Conservation (phyloP, 2,329 filamentous ascomycete species). For the Ramichloridium luteum region DNA sequence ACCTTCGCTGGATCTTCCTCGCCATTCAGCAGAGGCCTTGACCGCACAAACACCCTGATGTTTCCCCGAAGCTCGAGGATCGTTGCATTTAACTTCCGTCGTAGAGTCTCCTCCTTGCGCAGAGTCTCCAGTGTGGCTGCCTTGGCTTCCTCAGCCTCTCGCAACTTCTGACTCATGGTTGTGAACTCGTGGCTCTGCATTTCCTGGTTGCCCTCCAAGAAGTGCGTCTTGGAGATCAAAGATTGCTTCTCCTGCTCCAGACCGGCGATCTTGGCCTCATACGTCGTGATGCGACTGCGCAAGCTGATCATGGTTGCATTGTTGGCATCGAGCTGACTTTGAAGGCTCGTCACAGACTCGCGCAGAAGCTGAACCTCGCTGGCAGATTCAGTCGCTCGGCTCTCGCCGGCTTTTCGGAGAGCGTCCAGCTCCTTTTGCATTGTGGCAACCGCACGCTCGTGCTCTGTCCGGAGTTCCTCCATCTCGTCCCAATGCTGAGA, state of each 20-base stretch:
- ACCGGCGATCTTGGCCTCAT: conserved; percentile 42
- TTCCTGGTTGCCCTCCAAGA: conserved; percentile 79
- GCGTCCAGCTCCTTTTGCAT: conserved; percentile 41
- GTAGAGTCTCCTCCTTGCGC: conserved; percentile 78
- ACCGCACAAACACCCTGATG: conserved; percentile 94
- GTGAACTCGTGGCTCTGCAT: conserved; percentile 79
- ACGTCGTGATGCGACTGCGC: conserved; percentile 40
- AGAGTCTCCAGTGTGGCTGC: conserved; percentile 67
- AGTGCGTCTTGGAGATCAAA: conserved; percentile 70
- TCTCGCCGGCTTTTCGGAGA: conserved; percentile 41
- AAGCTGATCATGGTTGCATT: conserved; percentile 47
- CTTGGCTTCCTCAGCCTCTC: conserved; percentile 60
- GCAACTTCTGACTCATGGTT: conserved; percentile 65
- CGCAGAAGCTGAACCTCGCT: conserved; percentile 36
- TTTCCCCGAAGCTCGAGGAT: conserved; percentile 97
- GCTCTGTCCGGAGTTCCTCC: conserved; percentile 49
- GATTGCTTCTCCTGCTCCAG: conserved; percentile 66
- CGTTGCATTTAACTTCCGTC: conserved; percentile 89
- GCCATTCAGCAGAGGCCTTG: conserved; percentile 61
- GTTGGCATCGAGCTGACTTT: conserved; percentile 34
- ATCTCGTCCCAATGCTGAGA: conserved; percentile 57
- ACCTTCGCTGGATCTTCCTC: conserved; percentile 58
- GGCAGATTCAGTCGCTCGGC: conserved; percentile 39
- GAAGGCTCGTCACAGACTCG: conserved; percentile 14
- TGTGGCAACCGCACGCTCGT: conserved; percentile 55